Evolutionary conservation across 345 rosid species (phyloP).

Genomic region (Isatis tinctoria): DNA sequence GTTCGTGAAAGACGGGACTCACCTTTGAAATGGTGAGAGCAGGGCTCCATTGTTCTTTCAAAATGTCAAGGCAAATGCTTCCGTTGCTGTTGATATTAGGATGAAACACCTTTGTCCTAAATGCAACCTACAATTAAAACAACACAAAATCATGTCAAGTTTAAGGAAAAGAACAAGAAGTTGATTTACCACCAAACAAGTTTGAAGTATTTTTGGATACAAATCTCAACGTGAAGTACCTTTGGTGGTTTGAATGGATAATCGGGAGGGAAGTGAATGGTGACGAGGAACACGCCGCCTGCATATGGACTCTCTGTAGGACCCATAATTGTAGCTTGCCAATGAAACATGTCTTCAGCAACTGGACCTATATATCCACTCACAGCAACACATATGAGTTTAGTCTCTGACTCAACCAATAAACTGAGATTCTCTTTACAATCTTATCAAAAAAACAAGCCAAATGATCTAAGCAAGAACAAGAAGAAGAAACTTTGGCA

Average conservation of each 20-base stretch:
- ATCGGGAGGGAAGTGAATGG: constrained; percentile 51
- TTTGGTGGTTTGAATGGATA: constrained; percentile 34
- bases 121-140: constrained; percentile 15
- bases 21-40: constrained; percentile 28
- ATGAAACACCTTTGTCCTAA: constrained; percentile 23
- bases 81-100: constrained; percentile 29
- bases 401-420: neutral
- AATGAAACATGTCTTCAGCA: constrained; percentile 28
- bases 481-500: neutral
- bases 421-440: neutral
- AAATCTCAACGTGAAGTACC: neutral
- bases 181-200: neutral
- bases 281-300: constrained; percentile 25
- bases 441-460: neutral
- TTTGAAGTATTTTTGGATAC: neutral
- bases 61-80: constrained; percentile 26
- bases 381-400: neutral
- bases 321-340: constrained; percentile 25
- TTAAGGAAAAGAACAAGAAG: neutral
- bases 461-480: neutral
- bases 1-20: neutral
- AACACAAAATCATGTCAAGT: neutral
- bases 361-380: constrained; percentile 16
- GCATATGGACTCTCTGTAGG: constrained; percentile 22
- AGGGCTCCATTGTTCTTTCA: constrained; percentile 28